These are phyloP conservation scores for Ammopiptanthus mongolicus DNA, from an alignment of 306 rosid genomes.

Conservation along the genomic window DNA sequence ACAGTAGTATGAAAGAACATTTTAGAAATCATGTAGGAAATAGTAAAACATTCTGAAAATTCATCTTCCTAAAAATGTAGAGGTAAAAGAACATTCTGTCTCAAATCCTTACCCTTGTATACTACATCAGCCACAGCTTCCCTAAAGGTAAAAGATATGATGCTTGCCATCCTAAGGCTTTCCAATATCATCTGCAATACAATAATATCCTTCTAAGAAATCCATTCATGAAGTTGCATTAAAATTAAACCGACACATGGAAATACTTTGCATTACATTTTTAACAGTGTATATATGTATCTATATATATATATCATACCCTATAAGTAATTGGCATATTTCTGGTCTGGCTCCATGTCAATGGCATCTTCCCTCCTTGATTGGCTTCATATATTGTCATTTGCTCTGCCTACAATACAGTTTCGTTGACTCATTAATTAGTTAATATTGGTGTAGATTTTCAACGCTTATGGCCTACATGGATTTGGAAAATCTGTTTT, in stretches of 20 bases:
- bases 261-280: neutral
- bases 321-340: slow-evolving; percentile 45
- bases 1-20: slow-evolving; percentile 2
- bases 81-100: neutral
- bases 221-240: neutral
- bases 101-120: slow-evolving; percentile 55
- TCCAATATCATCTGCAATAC: slow-evolving; percentile 67
- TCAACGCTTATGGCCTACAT: slow-evolving; percentile 19
- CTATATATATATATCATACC: slow-evolving; percentile 27
- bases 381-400: slow-evolving; percentile 54
- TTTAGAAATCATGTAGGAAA: slow-evolving; percentile 3
- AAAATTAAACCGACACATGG: neutral
- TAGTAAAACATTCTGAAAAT: neutral
- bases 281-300: neutral
- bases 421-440: slow-evolving; percentile 11
- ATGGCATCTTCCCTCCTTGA: slow-evolving; percentile 47
- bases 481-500: slow-evolving; percentile 10
- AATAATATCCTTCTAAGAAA: neutral
- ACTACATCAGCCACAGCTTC: slow-evolving; percentile 84
- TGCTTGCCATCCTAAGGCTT: slow-evolving; percentile 86
- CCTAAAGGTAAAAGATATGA: slow-evolving; percentile 84
- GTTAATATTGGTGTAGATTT: neutral
- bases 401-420: slow-evolving; percentile 64
- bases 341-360: slow-evolving; percentile 74
- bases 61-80: neutral